Evolutionary conservation across 805 yeast species (phyloP), one percentile per base, ranked within the genome.

Genomic region (Saturnispora sanitii): DNA sequence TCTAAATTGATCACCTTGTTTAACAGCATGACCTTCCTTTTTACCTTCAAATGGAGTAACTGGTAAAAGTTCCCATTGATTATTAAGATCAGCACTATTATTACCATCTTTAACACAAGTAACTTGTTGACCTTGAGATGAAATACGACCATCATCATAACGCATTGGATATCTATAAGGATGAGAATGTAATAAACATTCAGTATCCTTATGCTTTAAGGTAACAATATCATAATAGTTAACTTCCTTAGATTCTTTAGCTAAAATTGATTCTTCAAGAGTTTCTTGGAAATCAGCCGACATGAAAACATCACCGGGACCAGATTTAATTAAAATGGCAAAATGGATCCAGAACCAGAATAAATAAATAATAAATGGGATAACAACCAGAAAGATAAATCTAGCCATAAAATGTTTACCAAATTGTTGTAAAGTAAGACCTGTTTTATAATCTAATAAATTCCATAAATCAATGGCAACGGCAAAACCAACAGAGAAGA

Each of bases 301-400:
- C 98, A 92, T 92, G 59, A 90, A 87, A 3, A 71, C 70, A 58
- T 92, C 96, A 46, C 99, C 99, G 4, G 96, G 92, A 22, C 99
- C 99, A 2, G 97, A 88, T 50, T 74, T 79, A 51, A 64, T 71
- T 54, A 92, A 72, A 20, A 92, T 73, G 23, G 76, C 72, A 63
- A 92, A 92, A 63, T 92, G 99, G 40, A 88, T 69, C 65, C 79
- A 86, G 65, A 90, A 92, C 95, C 96, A 87, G 52, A 75, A 78
- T 47, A 87, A 67, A 58, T 86, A 92, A 49, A 92, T 72, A 25
- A 75, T 49, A 57, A 86, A 82, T 22, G 99, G 99, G 15, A 87
- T 60, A 11, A 85, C 69, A 41, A 92, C 73, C 50, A 92, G 71
- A 2, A 79, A 68, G 49, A 77, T 68, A 19, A 79, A 67, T 55